A percentile compares a stretch with the other conserved stretches of the same genome.
These are phyloP conservation scores for Fusarium tupiense DNA, from an alignment of 2,329 filamentous ascomycete species.

Conservation along the genomic window DNA sequence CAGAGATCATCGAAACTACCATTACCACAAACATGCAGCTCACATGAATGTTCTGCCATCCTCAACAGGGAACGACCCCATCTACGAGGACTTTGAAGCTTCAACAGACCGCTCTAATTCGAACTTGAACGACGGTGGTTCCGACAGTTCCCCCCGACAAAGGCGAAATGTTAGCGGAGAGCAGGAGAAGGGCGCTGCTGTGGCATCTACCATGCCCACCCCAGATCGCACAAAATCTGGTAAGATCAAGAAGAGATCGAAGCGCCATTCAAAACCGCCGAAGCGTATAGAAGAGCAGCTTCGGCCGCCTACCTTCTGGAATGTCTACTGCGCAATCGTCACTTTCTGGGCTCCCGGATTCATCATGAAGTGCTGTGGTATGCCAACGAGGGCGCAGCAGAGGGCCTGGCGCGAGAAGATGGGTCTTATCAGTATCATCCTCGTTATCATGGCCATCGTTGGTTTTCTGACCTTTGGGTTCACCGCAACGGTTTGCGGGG, in stretches of 20 bases:
- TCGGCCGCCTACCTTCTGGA: conserved; percentile 89
- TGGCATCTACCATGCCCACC: conserved; percentile 46
- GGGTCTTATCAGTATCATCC: conserved; percentile 92
- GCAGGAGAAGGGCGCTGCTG: conserved; percentile 47
- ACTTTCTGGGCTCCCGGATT: conserved; percentile 96
- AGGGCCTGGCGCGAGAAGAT: conserved; percentile 98
- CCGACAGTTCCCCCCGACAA: conserved; percentile 56
- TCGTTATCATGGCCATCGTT: conserved; percentile 86
- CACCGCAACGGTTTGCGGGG: conserved; percentile 84
- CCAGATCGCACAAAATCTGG: conserved; percentile 59
- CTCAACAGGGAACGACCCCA: conserved; percentile 89
- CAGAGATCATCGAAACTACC: conserved; percentile 89
- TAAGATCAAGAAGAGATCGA: conserved; percentile 70
- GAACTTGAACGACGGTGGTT: conserved; percentile 57
- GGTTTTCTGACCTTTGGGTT: conserved; percentile 98
- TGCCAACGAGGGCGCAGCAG: conserved; percentile 84
- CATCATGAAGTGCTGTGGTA: conserved; percentile 85
- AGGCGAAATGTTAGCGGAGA: conserved; percentile 48
- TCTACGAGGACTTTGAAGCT: conserved; percentile 80
- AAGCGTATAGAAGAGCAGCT: conserved; percentile 69
- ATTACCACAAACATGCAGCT: conserved; percentile 94
- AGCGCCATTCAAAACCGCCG: conserved; percentile 58
- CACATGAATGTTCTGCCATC: conserved; percentile 92
- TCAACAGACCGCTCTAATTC: conserved; percentile 64
- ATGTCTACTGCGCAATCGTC: conserved; percentile 90